Evolutionary conservation across 805 yeast genomes (phyloP), one percentile per base, ranked within the genome.

Genomic region (Yamadazyma philogaea): DNA sequence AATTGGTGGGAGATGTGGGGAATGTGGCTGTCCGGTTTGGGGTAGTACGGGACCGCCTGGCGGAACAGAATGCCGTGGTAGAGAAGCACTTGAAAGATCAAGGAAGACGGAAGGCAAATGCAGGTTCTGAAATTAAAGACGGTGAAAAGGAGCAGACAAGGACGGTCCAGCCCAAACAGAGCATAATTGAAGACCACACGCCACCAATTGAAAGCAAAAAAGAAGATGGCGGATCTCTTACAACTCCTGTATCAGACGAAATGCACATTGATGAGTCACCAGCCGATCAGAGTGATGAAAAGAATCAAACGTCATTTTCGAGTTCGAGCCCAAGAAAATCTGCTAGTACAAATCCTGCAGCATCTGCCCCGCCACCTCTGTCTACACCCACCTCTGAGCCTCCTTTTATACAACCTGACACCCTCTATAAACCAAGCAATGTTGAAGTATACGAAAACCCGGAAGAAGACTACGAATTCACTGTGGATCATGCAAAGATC

Each of bases 381-480:
- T 7, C 8, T 7, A 7, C 28, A 24, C 28, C 12, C n/a, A n/a
- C 12, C 10, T 24, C 28, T 7, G 4, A 11, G 4, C 4, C 28
- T 24, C 10, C 28, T 24, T 24, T n/a, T 24, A n/a, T n/a, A 11
- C 28, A 24, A 24, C 28, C 28, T 11, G 33, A 27, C 11, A 33
- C 30, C 15, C 12, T 49, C 24, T 49, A 49, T 34, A 41, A 45
- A 34, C 53, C 53, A 7, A 26, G 49, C 4, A 10, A 41, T 1
- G 30, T 26, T 2, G 37, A 44, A 11, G 38, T 44, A 1, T 70
- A 68, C 42, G 71, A 68, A 17, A 70, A 69, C 44, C 73, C 73
- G 3, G 73, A 68, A 14, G 64, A 60, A 28, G 74, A 70, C 47
- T 70, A 70, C 50, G 61, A 65, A 17, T 52, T 70, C 60, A 66